A percentile compares a stretch with the other conserved stretches of the same genome.
These are phyloP conservation scores for Pittosporum tobira DNA, from an alignment of 129 eudicot species.

Conservation along the genomic window DNA sequence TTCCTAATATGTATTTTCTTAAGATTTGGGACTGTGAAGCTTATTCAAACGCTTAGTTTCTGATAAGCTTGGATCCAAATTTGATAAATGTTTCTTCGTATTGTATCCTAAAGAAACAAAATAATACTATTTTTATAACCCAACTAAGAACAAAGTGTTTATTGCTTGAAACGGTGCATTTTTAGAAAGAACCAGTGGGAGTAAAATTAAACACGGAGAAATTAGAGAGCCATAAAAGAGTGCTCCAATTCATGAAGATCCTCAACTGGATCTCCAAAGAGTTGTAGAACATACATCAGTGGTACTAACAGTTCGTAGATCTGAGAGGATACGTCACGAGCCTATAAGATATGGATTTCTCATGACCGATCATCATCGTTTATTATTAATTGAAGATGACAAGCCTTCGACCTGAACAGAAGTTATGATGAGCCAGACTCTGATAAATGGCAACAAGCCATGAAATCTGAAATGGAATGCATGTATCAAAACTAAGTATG, in stretches of 20 bases:
- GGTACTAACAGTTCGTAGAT: neutral
- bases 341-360: neutral
- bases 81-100: constrained; percentile 1
- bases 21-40: constrained; percentile 14
- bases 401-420: no score
- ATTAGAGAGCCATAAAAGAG: neutral
- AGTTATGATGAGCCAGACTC: no score
- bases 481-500: no score
- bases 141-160: constrained; percentile 10
- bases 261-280: no score
- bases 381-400: neutral
- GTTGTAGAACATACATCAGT: neutral
- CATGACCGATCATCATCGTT: neutral
- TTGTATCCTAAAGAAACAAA: constrained; percentile 19
- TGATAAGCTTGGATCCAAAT: constrained; percentile 2
- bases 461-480: no score
- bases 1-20: constrained; percentile 1
- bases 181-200: constrained; percentile 1
- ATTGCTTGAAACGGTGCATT: constrained; percentile 6
- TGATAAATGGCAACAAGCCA: no score
- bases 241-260: no score
- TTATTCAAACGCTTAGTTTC: neutral
- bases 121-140: constrained; percentile 7
- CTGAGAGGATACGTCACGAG: neutral
- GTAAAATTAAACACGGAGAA: neutral